Evolutionary conservation across 2,329 filamentous ascomycete genomes (phyloP).

Genomic region (Colletotrichum shisoi): DNA sequence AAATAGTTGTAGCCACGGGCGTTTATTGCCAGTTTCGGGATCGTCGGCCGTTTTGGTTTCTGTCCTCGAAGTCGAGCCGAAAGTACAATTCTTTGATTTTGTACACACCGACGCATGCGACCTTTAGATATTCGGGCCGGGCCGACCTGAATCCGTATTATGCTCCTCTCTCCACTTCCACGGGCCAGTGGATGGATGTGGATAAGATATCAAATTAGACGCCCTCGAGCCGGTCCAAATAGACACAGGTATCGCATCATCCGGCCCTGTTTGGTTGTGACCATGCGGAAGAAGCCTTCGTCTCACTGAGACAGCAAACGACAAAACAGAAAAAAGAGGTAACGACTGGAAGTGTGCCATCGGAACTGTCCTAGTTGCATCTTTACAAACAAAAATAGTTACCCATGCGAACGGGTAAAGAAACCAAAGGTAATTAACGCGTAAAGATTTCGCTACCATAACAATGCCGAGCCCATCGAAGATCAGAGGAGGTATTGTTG

Average conservation of each 20-base stretch:
- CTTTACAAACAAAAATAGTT: constrained; percentile 16
- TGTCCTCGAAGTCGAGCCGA: neutral
- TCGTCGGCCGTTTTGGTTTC: neutral
- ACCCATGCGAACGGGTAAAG: constrained; percentile 12
- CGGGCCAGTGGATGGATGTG: neutral
- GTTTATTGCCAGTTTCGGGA: neutral
- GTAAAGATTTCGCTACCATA: constrained; percentile 23
- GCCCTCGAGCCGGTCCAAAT: neutral
- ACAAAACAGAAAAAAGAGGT: constrained; percentile 17
- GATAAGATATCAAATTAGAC: neutral
- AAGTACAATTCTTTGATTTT: constrained; percentile 14
- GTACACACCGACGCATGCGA: constrained; percentile 15
- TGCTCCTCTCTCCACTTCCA: neutral
- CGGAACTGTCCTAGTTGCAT: constrained; percentile 2
- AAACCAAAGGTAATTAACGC: constrained; percentile 1
- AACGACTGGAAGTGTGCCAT: constrained; percentile 23
- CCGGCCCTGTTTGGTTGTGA: neutral
- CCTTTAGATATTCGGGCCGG: neutral
- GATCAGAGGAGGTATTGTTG: constrained; percentile 20
- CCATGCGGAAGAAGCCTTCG: neutral
- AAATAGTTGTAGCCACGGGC: neutral
- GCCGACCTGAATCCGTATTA: constrained; percentile 15
- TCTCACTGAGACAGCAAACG: constrained; percentile 4
- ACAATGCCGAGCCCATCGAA: constrained; percentile 29
- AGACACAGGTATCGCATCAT: neutral